Evolutionary conservation across 108 stramenopile genomes (phyloP), one percentile per base, ranked within the genome.

Genomic region (Cylindrotheca closterium): DNA sequence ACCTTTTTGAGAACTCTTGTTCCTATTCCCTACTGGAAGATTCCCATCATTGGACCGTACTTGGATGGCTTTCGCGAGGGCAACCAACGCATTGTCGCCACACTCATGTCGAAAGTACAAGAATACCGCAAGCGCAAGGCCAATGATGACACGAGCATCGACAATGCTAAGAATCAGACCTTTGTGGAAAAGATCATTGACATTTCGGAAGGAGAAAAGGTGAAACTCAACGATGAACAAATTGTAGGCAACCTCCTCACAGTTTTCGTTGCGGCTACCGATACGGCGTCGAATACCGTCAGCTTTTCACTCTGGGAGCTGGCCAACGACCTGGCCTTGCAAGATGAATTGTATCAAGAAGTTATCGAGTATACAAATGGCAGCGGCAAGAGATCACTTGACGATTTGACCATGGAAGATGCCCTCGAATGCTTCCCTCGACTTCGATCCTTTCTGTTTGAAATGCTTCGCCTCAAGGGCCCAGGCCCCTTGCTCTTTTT

Each of bases 41-140:
- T 68, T 7, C 74, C 74, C 19, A 2, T 75, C 30, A 69, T 75
- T 48, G 74, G 74, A 25, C 60, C 69, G 42, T 57, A 70, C 46
- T 30, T 75, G 4, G 74, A 75, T 49, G 74, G 74, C 23, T 45
- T 15, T 2, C 55, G 60, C 29, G 18, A 4, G 37, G 26, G 2
- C 46, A 55, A 1, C 7, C 17, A 29, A 2, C 42, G 46, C 22
- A 25, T 49, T 25, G 1, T 3, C 10, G 15, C 12, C 3, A 30
- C 50, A n/a, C 4, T 51, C 50, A n/a, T 23, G n/a, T 23, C 24
- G 50, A 51, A 23, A 5, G 50, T 23, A 51, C 50, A n/a, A 5
- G 50, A 51, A n/a, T n/a, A 51, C 19, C 22, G 22, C 4, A 51
- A 23, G 24, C n/a, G n/a, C n/a, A n/a, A n/a, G n/a, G n/a, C n/a